Evolutionary conservation across 2,329 filamentous ascomycete species (phyloP).

Genomic region (Aspergillus viridinutans): DNA sequence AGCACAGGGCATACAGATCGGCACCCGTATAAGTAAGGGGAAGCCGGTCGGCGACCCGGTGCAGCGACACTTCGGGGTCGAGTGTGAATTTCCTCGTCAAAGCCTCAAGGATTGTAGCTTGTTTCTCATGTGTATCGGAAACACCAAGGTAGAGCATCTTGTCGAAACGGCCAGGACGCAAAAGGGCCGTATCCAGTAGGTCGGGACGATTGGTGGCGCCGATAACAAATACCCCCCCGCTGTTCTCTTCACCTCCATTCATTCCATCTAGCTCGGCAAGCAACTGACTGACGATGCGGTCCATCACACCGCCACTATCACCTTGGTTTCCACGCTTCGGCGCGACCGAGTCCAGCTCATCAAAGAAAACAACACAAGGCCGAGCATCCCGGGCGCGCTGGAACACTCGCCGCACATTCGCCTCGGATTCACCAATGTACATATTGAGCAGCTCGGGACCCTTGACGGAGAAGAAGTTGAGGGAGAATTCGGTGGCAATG

Average conservation of each 20-base stretch:
- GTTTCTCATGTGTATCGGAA: conserved; percentile 94
- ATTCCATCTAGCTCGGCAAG: conserved; percentile 95
- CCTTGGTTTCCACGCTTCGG: conserved; percentile 96
- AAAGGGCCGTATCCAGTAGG: conserved; percentile 80
- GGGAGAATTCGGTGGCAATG: conserved; percentile 96
- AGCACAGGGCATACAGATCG: conserved; percentile 94
- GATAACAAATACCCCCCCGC: conserved; percentile 88
- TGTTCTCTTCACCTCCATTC: conserved; percentile 80
- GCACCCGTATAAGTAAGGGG: conserved; percentile 97
- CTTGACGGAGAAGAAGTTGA: conserved; percentile 99
- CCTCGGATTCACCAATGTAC: conserved; percentile 99
- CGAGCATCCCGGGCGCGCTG: conserved; percentile 97
- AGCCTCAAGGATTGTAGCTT: conserved; percentile 88
- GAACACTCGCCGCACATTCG: conserved; percentile 98
- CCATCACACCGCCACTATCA: conserved; percentile 96
- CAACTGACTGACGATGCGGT: conserved; percentile 91
- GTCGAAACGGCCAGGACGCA: conserved; percentile 89
- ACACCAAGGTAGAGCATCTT: conserved; percentile 98
- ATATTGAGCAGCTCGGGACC: conserved; percentile 96
- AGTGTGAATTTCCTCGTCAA: conserved; percentile 92
- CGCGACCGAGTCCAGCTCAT: conserved; percentile 94
- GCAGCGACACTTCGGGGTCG: conserved; percentile 71
- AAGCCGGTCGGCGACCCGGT: conserved; percentile 67
- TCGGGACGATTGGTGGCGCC: conserved; percentile 94
- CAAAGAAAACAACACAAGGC: conserved; percentile 96